phyloP scores from a whole-genome alignment of 1,284 basidiomycete genomes.

The Macrocystidia cucumis region DNA sequence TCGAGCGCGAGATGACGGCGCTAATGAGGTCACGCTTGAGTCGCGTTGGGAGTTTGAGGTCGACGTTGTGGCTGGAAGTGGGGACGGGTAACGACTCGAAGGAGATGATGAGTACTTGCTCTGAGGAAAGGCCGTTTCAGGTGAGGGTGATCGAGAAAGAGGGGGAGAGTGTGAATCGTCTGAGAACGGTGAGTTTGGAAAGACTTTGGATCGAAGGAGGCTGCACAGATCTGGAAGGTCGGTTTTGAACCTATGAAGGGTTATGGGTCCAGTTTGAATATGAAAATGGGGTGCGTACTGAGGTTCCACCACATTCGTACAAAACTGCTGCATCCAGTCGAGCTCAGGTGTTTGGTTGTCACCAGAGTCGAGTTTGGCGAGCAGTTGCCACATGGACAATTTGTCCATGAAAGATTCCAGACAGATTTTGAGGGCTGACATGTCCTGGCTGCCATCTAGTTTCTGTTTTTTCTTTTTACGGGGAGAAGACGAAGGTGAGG shows the following conservation, averaged over 20 bases:
- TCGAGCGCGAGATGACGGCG: slow-evolving; percentile 38
- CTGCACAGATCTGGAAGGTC: slow-evolving; percentile 45
- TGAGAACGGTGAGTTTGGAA: slow-evolving; percentile 50
- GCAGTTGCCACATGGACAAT: slow-evolving; percentile 66
- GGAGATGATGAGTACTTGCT: slow-evolving; percentile 3
- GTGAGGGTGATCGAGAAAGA: slow-evolving; percentile 19
- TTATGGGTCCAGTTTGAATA: neutral
- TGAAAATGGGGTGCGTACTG: slow-evolving; percentile 33
- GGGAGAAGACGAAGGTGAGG: slow-evolving; percentile 23
- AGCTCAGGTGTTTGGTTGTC: slow-evolving; percentile 20
- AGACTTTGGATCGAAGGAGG: slow-evolving; percentile 60
- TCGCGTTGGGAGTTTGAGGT: slow-evolving; percentile 11
- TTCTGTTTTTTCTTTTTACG: slow-evolving; percentile 26
- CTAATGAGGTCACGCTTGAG: slow-evolving; percentile 11
- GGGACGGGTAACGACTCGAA: slow-evolving; percentile 13
- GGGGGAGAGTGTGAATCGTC: slow-evolving; percentile 25
- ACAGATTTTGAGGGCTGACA: slow-evolving; percentile 32
- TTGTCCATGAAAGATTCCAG: slow-evolving; percentile 72
- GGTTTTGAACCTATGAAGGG: slow-evolving; percentile 38
- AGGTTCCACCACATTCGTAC: slow-evolving; percentile 53
- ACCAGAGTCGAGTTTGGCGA: slow-evolving; percentile 26
- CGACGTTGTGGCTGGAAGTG: slow-evolving; percentile 15
- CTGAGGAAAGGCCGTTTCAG: slow-evolving; percentile 11
- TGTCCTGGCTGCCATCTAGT: slow-evolving; percentile 10
- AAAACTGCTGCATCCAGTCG: slow-evolving; percentile 71